These are phyloP conservation scores for Delonix regia DNA, from an alignment of 306 rosid species.

Conservation along the genomic window DNA sequence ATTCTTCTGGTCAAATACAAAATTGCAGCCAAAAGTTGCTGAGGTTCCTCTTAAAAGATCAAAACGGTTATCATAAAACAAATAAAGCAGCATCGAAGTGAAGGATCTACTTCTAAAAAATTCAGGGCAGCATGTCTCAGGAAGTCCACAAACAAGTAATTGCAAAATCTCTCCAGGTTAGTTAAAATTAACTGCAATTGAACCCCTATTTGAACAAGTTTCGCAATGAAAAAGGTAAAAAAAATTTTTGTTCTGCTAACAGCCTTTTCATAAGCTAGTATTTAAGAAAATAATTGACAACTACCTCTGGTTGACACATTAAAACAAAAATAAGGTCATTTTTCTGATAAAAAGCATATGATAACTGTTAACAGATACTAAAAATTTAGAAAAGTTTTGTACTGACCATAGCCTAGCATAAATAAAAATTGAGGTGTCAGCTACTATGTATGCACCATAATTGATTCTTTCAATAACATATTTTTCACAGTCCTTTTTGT, in stretches of 20 bases:
- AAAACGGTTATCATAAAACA: constrained; percentile 5
- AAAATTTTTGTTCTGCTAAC: neutral
- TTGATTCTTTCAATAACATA: neutral
- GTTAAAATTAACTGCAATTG: neutral
- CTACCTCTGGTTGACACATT: neutral
- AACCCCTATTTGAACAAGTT: neutral
- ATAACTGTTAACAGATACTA: neutral
- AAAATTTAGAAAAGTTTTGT: neutral
- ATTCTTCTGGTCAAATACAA: neutral
- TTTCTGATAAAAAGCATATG: neutral
- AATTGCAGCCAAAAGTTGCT: neutral
- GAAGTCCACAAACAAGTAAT: neutral
- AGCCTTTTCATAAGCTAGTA: neutral
- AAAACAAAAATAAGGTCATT: neutral
- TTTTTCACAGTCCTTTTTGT: neutral
- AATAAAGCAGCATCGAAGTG: neutral
- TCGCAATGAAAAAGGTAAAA: neutral
- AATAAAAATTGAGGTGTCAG: neutral
- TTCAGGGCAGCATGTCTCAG: neutral
- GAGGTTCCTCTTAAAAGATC: neutral
- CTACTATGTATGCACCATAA: neutral
- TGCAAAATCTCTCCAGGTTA: neutral
- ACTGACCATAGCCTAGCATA: neutral
- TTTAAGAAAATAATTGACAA: neutral
- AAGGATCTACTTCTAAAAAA: neutral